These are phyloP conservation scores for Wickerhamiella slavikovae DNA, from an alignment of 805 yeast genomes.

Conservation along the genomic window DNA sequence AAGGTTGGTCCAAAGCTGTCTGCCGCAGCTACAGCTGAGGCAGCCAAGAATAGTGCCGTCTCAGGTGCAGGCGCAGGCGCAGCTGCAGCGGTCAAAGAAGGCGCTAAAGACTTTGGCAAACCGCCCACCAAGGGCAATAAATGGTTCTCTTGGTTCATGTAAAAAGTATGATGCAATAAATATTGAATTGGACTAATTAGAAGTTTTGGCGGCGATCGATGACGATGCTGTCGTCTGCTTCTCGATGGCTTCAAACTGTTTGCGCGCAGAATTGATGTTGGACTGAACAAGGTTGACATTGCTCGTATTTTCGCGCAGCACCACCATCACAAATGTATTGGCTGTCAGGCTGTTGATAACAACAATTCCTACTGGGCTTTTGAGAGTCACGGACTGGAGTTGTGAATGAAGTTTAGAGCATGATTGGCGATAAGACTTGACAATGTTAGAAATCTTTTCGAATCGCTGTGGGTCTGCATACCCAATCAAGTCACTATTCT, in stretches of 20 bases:
- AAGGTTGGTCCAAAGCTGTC: slow-evolving; percentile 30
- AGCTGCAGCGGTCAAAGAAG: not conserved
- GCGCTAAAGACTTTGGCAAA: not conserved
- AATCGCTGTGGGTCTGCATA: slow-evolving; percentile 73
- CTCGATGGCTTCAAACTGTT: slow-evolving; percentile 22
- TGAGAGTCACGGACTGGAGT: slow-evolving; percentile 53
- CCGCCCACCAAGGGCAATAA: slow-evolving; percentile 1
- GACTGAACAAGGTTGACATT: slow-evolving; percentile 7
- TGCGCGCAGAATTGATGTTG: slow-evolving; percentile 20
- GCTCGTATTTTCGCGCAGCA: slow-evolving; percentile 16
- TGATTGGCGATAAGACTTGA: slow-evolving; percentile 85
- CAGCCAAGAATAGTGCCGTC: not conserved
- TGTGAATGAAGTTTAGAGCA: slow-evolving; percentile 73
- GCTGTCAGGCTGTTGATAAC: slow-evolving; percentile 23
- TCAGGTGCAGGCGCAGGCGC: not conserved
- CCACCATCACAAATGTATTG: slow-evolving; percentile 25
- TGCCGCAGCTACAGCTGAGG: slow-evolving; percentile 2
- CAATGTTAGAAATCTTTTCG: slow-evolving; percentile 82
- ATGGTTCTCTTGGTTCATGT: slow-evolving; percentile 1
- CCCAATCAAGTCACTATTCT: slow-evolving; percentile 8
- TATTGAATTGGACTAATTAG: no score
- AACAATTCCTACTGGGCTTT: slow-evolving; percentile 26
- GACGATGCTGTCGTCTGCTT: slow-evolving; percentile 1
- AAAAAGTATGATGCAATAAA: not conserved
- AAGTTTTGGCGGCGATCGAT: no score